Conservation (phyloP, 1,284 basidiomycete genomes). For the Ustilago sp. region DNA sequence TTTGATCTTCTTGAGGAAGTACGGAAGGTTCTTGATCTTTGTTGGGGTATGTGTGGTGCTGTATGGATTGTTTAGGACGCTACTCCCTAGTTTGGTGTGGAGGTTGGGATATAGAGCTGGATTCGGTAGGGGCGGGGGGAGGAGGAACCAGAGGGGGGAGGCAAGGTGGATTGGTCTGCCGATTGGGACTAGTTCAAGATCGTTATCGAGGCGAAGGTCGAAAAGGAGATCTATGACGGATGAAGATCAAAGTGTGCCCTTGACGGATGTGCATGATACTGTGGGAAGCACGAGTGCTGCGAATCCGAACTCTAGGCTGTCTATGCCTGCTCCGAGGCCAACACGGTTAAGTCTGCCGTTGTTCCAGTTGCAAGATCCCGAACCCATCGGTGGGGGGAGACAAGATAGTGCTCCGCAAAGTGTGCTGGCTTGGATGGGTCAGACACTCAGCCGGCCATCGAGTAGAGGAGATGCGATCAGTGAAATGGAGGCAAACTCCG, state of each 20-base stretch:
- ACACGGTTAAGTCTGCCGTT: constrained; percentile 46
- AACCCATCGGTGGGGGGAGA: constrained; percentile 13
- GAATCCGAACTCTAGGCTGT: constrained; percentile 19
- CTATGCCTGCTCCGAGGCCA: constrained; percentile 47
- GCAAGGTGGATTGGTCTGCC: constrained; percentile 53
- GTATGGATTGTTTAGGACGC: constrained; percentile 46
- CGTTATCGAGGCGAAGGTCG: constrained; percentile 16
- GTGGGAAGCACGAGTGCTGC: constrained; percentile 33
- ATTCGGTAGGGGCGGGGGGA: constrained; percentile 12
- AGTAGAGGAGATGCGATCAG: constrained; percentile 36
- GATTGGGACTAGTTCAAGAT: constrained; percentile 21
- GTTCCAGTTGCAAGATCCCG: constrained; percentile 52
- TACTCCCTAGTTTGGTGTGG: constrained; percentile 38
- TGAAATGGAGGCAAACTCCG: constrained; percentile 30
- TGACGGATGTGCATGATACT: constrained; percentile 25
- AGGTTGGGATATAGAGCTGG: constrained; percentile 22
- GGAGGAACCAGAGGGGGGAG: constrained; percentile 8
- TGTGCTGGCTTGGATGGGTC: constrained; percentile 54
- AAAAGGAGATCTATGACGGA: constrained; percentile 35
- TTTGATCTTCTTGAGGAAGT: constrained; percentile 66
- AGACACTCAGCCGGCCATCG: constrained; percentile 42
- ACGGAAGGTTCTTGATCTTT: constrained; percentile 61
- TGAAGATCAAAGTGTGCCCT: constrained; percentile 31
- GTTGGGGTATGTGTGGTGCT: constrained; percentile 47
- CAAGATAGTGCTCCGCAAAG: constrained; percentile 35